phyloP scores from a whole-genome alignment of 2,329 filamentous ascomycete genomes.

The Grosmannia huntii region DNA sequence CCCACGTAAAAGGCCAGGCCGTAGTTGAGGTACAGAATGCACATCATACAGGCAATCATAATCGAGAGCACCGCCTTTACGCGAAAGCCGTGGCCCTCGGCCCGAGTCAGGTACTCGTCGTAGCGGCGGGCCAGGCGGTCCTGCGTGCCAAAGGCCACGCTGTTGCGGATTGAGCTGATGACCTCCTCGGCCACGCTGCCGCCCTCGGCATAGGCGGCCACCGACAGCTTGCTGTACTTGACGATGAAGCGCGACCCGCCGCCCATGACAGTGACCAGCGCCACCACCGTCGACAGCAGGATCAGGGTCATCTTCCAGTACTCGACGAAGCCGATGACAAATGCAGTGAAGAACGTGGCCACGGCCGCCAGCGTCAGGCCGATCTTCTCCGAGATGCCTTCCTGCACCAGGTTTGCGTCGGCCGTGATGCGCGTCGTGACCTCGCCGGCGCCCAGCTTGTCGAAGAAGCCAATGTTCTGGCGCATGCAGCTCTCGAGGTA shows the following conservation, averaged over 20 bases:
- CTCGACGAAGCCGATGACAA: constrained; percentile 79
- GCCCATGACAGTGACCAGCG: constrained; percentile 68
- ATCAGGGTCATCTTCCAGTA: constrained; percentile 93
- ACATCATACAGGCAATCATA: constrained; percentile 78
- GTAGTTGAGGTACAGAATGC: constrained; percentile 76
- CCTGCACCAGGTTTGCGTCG: constrained; percentile 86
- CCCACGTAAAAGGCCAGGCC: constrained; percentile 84
- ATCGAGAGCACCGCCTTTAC: constrained; percentile 59
- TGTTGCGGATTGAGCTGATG: constrained; percentile 83
- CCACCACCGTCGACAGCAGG: constrained; percentile 66
- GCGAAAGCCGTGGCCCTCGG: constrained; percentile 64
- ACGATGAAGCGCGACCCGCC: constrained; percentile 61
- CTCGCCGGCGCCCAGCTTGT: constrained; percentile 84
- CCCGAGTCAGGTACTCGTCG: constrained; percentile 57
- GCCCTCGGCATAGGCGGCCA: constrained; percentile 70
- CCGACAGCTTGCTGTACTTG: constrained; percentile 64
- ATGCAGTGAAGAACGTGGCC: constrained; percentile 76
- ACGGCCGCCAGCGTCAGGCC: constrained; percentile 62
- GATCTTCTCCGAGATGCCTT: constrained; percentile 86
- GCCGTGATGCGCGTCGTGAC: constrained; percentile 90
- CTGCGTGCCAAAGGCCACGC: constrained; percentile 86
- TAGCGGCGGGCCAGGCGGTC: constrained; percentile 83
- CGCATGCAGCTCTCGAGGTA: constrained; percentile 76
- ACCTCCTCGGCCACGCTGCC: constrained; percentile 90
- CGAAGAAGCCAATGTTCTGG: constrained; percentile 87